Evolutionary conservation across 2,329 filamentous ascomycete species (phyloP).

Genomic region (Aureobasidium sp.): DNA sequence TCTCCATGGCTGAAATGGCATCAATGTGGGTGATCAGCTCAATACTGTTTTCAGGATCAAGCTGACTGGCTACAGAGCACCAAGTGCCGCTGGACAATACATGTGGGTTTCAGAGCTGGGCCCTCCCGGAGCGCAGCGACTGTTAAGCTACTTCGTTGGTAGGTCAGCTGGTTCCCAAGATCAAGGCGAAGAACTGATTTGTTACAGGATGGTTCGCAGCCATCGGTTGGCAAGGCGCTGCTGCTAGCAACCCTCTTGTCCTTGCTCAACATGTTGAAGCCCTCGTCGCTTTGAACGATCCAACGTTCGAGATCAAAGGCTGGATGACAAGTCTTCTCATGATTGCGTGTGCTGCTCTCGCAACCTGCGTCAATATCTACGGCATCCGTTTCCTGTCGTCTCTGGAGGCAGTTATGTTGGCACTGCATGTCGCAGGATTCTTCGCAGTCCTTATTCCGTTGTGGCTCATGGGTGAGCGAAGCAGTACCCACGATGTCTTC

Average conservation of each 20-base stretch:
- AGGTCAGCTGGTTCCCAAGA: slow-evolving; percentile 8
- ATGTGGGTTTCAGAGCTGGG: slow-evolving; percentile 51
- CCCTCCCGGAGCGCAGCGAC: slow-evolving; percentile 35
- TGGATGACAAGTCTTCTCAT: slow-evolving; percentile 18
- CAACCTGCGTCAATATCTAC: slow-evolving; percentile 27
- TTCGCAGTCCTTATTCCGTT: slow-evolving; percentile 25
- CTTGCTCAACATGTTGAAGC: slow-evolving; percentile 25
- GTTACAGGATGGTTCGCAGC: slow-evolving; percentile 23
- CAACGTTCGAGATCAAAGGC: slow-evolving; percentile 21
- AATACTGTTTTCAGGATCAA: slow-evolving; percentile 23
- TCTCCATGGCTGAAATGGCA: slow-evolving; percentile 45
- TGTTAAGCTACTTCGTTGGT: slow-evolving; percentile 49
- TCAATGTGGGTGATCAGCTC: slow-evolving; percentile 33
- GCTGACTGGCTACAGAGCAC: slow-evolving; percentile 34
- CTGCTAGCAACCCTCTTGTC: slow-evolving; percentile 25
- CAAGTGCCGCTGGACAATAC: slow-evolving; percentile 52
- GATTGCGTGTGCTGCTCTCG: slow-evolving; percentile 19
- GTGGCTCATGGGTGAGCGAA: slow-evolving; percentile 23
- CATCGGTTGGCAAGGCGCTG: slow-evolving; percentile 27
- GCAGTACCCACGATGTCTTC: slow-evolving; percentile 20
- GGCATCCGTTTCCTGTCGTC: slow-evolving; percentile 25
- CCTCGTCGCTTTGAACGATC: slow-evolving; percentile 23
- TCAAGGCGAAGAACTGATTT: neutral
- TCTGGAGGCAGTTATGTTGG: slow-evolving; percentile 25
- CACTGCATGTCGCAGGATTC: slow-evolving; percentile 26